Percentiles rank a stretch among this genome's conserved stretches.
Conservation (phyloP, 2,329 filamentous ascomycete genomes). For the Pyrenophora seminiperda region DNA sequence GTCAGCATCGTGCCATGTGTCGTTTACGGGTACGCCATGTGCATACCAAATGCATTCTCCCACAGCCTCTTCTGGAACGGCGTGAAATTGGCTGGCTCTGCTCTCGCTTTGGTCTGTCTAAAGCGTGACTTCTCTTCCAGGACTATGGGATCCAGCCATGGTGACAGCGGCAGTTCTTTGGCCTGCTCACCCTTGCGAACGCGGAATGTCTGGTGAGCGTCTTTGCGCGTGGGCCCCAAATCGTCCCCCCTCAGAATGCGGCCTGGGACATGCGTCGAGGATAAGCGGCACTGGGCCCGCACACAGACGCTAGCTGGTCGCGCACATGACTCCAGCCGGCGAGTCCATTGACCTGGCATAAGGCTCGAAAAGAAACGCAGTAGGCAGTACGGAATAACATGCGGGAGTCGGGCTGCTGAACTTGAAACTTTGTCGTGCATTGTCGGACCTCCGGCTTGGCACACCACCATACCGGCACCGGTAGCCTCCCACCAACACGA, state of each 20-base stretch:
- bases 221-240: conserved; percentile 37
- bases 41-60: conserved; percentile 67
- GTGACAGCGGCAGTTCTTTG: conserved; percentile 53
- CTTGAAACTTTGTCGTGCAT: conserved; percentile 10
- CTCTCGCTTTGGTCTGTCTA: conserved; percentile 50
- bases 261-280: conserved; percentile 16
- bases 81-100: conserved; percentile 49
- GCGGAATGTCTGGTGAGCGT: conserved; percentile 42
- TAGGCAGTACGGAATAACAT: not conserved
- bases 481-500: too few species aligned
- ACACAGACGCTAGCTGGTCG: conserved; percentile 16
- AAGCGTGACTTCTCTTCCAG: conserved; percentile 43
- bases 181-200: conserved; percentile 40
- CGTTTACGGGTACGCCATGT: not conserved
- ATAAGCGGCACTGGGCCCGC: conserved; percentile 16
- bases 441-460: conserved; percentile 31
- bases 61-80: conserved; percentile 64
- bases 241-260: conserved; percentile 24
- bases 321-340: conserved; percentile 25
- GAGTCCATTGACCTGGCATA: conserved; percentile 37
- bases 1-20: conserved; percentile 5
- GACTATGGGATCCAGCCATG: conserved; percentile 54
- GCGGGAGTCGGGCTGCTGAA: not conserved
- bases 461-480: conserved; percentile 10
- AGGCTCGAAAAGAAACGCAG: conserved; percentile 16